phyloP scores from a whole-genome alignment of 169 alveolate genomes.

The Prorocentrum cordatum region DNA sequence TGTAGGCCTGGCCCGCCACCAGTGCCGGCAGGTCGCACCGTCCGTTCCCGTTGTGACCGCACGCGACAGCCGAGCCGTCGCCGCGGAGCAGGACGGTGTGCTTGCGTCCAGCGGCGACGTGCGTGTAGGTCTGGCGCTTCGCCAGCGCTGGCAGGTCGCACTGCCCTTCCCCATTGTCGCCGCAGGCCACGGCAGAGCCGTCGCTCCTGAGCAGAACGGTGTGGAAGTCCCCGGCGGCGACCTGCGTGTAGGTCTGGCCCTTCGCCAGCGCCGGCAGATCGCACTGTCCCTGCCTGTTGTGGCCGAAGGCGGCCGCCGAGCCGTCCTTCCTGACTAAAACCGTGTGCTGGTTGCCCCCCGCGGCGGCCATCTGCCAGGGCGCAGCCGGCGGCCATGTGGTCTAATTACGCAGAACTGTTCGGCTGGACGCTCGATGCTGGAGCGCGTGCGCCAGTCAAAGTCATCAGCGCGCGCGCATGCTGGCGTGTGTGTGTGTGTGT shows the following conservation, averaged over 20 bases:
- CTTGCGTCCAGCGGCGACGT: background rate
- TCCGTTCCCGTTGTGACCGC: background rate
- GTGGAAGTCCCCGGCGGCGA: background rate
- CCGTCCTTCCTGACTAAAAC: too few species aligned
- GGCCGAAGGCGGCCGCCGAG: too few species aligned
- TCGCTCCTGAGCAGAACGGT: background rate
- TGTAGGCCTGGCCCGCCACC: background rate
- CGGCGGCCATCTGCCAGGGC: too few species aligned
- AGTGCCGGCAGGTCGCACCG: background rate
- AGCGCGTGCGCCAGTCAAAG: too few species aligned
- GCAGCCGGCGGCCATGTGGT: too few species aligned
- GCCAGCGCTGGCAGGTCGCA: background rate
- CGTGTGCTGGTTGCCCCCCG: too few species aligned
- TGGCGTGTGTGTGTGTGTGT: too few species aligned
- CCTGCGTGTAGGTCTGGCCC: background rate
- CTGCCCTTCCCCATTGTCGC: background rate
- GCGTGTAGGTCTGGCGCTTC: background rate
- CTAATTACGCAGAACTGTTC: too few species aligned
- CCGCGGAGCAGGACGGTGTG: background rate
- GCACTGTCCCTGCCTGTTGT: too few species aligned
- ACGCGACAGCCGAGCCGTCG: background rate
- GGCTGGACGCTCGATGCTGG: too few species aligned
- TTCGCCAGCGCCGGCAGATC: too few species aligned
- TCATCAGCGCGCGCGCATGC: too few species aligned
- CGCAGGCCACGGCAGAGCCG: background rate